A percentile compares a stretch with the other conserved stretches of the same genome.
Conservation (phyloP, 768 basidiomycete genomes). For the Lactarius pseudohatsudake region DNA sequence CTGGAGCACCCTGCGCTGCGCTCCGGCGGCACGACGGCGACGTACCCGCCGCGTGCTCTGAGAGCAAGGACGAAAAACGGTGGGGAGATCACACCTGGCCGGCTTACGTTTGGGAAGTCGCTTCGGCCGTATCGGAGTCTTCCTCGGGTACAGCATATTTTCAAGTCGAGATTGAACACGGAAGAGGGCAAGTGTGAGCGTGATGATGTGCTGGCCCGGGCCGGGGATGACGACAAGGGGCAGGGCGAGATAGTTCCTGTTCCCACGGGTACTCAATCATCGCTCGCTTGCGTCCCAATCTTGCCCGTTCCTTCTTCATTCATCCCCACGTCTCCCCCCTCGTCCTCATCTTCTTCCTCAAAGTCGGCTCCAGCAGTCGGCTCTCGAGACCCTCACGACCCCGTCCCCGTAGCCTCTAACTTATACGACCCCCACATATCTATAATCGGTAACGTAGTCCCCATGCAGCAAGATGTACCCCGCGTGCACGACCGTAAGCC, state of each 20-base stretch:
- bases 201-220: background rate
- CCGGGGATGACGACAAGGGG: constrained; percentile 9
- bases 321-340: constrained; percentile 6
- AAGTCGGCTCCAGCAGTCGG: constrained; percentile 10
- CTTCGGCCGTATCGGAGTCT: constrained; percentile 35
- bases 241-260: background rate
- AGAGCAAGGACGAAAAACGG: constrained; percentile 24
- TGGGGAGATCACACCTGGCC: constrained; percentile 13
- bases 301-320: constrained; percentile 1
- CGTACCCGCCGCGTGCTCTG: constrained; percentile 30
- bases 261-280: constrained; percentile 17
- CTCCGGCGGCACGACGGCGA: constrained; percentile 16
- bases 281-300: background rate
- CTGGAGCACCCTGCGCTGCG: constrained; percentile 41
- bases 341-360: background rate
- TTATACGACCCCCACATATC: constrained; percentile 24
- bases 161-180: constrained; percentile 23
- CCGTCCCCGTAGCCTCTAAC: constrained; percentile 14
- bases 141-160: constrained; percentile 33
- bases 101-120: constrained; percentile 32
- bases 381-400: constrained; percentile 11
- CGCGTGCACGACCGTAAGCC: constrained; percentile 26
- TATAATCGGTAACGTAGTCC: constrained; percentile 19
- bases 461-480: constrained; percentile 24
- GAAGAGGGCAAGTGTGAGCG: constrained; percentile 8